These are phyloP conservation scores for Hyphodiscus sp. DNA, from an alignment of 2,329 filamentous ascomycete species.

Conservation along the genomic window DNA sequence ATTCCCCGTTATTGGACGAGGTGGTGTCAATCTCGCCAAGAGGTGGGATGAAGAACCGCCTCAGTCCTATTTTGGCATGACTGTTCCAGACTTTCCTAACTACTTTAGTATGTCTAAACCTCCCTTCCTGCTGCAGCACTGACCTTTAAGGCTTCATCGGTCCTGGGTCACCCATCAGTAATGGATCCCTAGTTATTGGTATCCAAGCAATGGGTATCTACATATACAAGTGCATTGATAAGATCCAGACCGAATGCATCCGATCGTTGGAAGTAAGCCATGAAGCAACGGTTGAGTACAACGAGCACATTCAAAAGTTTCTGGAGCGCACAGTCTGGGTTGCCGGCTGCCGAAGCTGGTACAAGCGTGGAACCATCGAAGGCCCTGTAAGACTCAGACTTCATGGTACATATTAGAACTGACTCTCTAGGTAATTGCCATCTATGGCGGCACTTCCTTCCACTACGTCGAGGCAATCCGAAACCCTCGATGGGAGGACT, in stretches of 20 bases:
- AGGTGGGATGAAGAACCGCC: neutral
- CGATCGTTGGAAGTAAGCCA: slow-evolving; percentile 37
- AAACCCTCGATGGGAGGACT: slow-evolving; percentile 46
- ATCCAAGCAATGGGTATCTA: slow-evolving; percentile 44
- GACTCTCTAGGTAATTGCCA: slow-evolving; percentile 12
- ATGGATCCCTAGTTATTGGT: slow-evolving; percentile 36
- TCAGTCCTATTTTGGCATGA: neutral
- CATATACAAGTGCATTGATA: slow-evolving; percentile 43
- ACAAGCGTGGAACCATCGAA: slow-evolving; percentile 25
- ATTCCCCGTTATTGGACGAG: neutral
- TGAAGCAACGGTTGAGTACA: slow-evolving; percentile 44
- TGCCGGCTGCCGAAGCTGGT: slow-evolving; percentile 39
- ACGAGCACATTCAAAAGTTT: slow-evolving; percentile 38
- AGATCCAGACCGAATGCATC: slow-evolving; percentile 43
- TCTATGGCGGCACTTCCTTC: slow-evolving; percentile 39
- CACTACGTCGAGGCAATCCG: slow-evolving; percentile 44
- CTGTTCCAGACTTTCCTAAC: neutral
- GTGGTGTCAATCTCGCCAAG: neutral
- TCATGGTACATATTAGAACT: too few relatives aligned
- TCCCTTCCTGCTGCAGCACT: too few relatives aligned
- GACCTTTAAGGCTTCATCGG: slow-evolving; percentile 29
- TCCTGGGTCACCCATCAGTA: slow-evolving; percentile 36
- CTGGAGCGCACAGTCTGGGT: slow-evolving; percentile 41
- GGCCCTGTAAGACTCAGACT: slow-evolving; percentile 15
- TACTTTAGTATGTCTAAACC: neutral